These are phyloP conservation scores for Tetrapisispora fleetii DNA, from an alignment of 805 yeast genomes.

Conservation along the genomic window DNA sequence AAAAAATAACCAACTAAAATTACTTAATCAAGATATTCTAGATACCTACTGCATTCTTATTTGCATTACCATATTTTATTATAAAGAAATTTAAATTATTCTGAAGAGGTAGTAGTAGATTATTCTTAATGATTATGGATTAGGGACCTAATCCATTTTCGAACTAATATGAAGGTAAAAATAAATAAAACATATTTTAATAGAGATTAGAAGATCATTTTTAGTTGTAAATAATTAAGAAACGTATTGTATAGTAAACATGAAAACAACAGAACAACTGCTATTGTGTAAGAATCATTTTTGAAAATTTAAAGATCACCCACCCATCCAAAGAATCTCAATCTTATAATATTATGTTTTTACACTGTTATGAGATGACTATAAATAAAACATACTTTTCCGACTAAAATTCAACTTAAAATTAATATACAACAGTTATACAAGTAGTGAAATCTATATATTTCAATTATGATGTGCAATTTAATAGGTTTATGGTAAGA, in stretches of 20 bases:
- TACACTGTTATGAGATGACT: too few relatives aligned
- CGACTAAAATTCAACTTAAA: neutral
- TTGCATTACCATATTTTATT: neutral
- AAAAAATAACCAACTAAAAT: neutral
- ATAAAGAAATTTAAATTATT: too few relatives aligned
- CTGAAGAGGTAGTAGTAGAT: neutral
- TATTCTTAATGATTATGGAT: neutral
- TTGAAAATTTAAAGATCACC: too few relatives aligned
- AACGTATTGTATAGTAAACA: neutral
- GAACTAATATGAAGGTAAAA: neutral
- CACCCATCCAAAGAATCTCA: too few relatives aligned
- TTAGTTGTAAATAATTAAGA: neutral
- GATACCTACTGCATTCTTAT: neutral
- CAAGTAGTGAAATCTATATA: neutral
- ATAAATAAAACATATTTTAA: too few relatives aligned
- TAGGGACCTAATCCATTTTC: too few relatives aligned
- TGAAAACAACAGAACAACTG: too few relatives aligned
- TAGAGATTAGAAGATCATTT: too few relatives aligned
- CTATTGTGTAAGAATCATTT: too few relatives aligned
- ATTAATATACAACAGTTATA: neutral
- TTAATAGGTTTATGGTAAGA: constrained; percentile 12
- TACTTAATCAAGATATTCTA: neutral
- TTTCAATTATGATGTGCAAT: neutral
- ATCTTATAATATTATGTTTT: too few relatives aligned
- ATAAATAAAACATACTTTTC: neutral